These are phyloP conservation scores for Aspergillus costaricaensis DNA, from an alignment of 2,329 filamentous ascomycete genomes.

Conservation along the genomic window DNA sequence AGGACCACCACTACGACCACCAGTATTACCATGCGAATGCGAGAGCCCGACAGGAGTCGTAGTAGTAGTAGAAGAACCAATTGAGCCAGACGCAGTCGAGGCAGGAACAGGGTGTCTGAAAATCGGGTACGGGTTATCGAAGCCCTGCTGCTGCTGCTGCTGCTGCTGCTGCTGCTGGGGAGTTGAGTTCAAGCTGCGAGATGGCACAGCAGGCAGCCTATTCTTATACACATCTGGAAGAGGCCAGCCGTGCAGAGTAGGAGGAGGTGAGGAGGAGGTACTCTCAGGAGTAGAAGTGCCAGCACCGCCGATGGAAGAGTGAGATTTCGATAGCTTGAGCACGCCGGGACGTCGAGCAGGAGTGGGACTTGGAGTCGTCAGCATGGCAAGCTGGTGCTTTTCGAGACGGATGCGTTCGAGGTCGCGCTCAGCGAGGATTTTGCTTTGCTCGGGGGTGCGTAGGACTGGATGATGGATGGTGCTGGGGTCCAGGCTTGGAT, in stretches of 20 bases:
- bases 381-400: not conserved
- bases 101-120: not conserved
- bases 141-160: not conserved
- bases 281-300: not conserved
- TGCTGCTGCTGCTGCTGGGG: no score
- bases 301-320: not conserved
- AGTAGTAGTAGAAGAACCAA: no score
- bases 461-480: conserved; percentile 16
- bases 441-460: conserved; percentile 11
- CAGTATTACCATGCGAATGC: not conserved
- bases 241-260: not conserved
- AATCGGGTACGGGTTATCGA: not conserved
- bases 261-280: no score
- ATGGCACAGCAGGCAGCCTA: not conserved
- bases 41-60: not conserved
- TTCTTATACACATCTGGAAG: not conserved
- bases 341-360: not conserved
- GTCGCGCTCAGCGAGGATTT: conserved; percentile 12
- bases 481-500: conserved; percentile 3
- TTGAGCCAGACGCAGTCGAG: no score
- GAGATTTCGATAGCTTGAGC: not conserved
- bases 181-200: not conserved
- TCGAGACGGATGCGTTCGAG: not conserved
- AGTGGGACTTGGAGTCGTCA: not conserved
- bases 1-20: not conserved